Base-by-base conservation (phyloP, 2,329 filamentous ascomycete genomes). In the Xylaria sp. region DNA sequence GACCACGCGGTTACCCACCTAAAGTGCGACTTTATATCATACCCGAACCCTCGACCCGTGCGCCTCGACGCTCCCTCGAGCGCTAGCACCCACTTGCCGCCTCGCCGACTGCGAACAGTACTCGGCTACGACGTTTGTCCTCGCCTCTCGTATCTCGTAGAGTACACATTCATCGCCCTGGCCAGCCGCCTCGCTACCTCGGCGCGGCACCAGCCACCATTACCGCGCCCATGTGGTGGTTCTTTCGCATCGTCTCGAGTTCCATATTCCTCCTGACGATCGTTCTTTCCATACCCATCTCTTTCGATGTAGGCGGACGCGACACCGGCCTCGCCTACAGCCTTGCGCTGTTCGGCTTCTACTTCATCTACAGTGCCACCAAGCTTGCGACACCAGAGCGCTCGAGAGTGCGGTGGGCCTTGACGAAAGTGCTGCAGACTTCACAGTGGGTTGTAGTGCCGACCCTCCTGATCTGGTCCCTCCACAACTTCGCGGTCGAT, bases 261-360 rank as follows among this genome's bases (percentile, higher is more conserved):
- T 86, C 91, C 78, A 82, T 93, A 81, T 98, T 97, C 83, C 90
- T 98, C 76, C 87, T 94, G 81, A 92, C 92, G 82, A 94, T 97
- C 80, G 90, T 98, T 78, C 92, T 98, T 78, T 97, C 94, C 70
- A 96, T 99, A 79, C 96, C 96, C 70, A 90, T 99, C 78, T 93
- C 95, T 76, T 98, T 98, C 84, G 96, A 99, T 88, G 95, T 98
- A 77, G 96, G 96, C 79, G 96, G 96, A 70, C 91, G 93, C 76
- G 94, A 96, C 75, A 97, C 94, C 78, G 96, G 96, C 67, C 86
- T 99, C 77, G 95, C 94, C 70, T 98, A 97, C 84, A 97, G 94
- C 78, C 87, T 98, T 62, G 89, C 92, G 56, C 88, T 98, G 63
- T 94, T 95, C 74, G 85, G 87, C 76, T 98, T 97, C 85, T 98